These are phyloP conservation scores for Metschnikowia vanudenii DNA, from an alignment of 805 yeast species.

Conservation along the genomic window DNA sequence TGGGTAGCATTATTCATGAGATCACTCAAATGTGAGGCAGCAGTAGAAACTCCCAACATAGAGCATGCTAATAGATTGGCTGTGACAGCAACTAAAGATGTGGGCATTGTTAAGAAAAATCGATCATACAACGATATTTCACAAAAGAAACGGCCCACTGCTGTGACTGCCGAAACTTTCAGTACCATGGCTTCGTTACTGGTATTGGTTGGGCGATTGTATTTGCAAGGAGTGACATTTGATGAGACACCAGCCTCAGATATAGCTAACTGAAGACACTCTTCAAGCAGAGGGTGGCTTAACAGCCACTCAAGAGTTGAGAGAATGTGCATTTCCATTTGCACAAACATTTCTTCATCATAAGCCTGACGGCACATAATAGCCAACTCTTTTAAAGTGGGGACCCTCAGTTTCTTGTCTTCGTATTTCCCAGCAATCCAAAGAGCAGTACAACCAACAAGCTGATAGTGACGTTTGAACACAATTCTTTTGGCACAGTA, in stretches of 20 bases:
- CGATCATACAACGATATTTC: constrained; percentile 53
- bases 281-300: constrained; percentile 52
- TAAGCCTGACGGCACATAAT: constrained; percentile 59
- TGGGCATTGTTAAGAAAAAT: constrained; percentile 43
- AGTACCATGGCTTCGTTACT: constrained; percentile 21
- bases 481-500: constrained; percentile 47
- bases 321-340: constrained; percentile 46
- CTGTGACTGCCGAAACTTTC: constrained; percentile 51
- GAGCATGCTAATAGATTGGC: constrained; percentile 54
- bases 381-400: constrained; percentile 52
- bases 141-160: constrained; percentile 53
- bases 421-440: constrained; percentile 54
- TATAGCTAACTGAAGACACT: constrained; percentile 45
- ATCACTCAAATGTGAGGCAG: constrained; percentile 20
- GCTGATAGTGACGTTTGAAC: constrained; percentile 46
- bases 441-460: constrained; percentile 47
- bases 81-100: constrained; percentile 48
- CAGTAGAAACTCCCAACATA: constrained; percentile 49
- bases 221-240: constrained; percentile 25
- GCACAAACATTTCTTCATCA: constrained; percentile 51
- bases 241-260: constrained; percentile 30
- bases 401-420: constrained; percentile 58
- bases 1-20: constrained; percentile 9
- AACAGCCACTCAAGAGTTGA: constrained; percentile 44
- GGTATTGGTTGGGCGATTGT: constrained; percentile 20